A percentile compares a stretch with the other conserved stretches of the same genome.
Evolutionary conservation across 169 alveolate genomes (phyloP).

Genomic region (Cytauxzoon felis): DNA sequence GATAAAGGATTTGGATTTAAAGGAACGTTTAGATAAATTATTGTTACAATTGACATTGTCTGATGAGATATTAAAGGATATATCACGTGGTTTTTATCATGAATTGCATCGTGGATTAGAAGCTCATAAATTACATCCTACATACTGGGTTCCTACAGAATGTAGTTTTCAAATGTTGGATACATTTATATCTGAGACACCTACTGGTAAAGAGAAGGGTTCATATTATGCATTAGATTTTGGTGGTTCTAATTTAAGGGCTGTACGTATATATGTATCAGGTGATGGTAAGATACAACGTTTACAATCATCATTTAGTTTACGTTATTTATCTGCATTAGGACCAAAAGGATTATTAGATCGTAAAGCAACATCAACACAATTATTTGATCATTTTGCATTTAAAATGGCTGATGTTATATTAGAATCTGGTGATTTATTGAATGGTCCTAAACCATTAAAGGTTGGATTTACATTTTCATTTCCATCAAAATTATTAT

Average conservation of each 20-base stretch:
- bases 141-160: conserved; percentile 74
- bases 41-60: conserved; percentile 38
- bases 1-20: conserved; percentile 21
- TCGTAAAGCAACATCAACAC: conserved; percentile 76
- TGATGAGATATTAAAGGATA: conserved; percentile 48
- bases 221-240: conserved; percentile 84
- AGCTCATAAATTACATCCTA: conserved; percentile 75
- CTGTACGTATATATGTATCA: conserved; percentile 76
- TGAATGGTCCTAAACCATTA: conserved; percentile 38
- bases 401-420: conserved; percentile 64
- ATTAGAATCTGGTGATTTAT: conserved; percentile 67
- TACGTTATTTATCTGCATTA: conserved; percentile 67
- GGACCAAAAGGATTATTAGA: conserved; percentile 79
- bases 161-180: conserved; percentile 81
- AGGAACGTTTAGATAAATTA: conserved; percentile 34
- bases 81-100: conserved; percentile 45
- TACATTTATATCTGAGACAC: conserved; percentile 75
- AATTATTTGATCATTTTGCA: conserved; percentile 78
- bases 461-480: conserved; percentile 81
- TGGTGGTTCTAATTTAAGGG: conserved; percentile 85
- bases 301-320: conserved; percentile 64
- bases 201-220: conserved; percentile 85
- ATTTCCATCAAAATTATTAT: conserved; percentile 78
- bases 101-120: conserved; percentile 70
- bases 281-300: conserved; percentile 80